These are phyloP conservation scores for Xylariaceae sp. DNA, from an alignment of 2,329 filamentous ascomycete genomes.

Conservation along the genomic window DNA sequence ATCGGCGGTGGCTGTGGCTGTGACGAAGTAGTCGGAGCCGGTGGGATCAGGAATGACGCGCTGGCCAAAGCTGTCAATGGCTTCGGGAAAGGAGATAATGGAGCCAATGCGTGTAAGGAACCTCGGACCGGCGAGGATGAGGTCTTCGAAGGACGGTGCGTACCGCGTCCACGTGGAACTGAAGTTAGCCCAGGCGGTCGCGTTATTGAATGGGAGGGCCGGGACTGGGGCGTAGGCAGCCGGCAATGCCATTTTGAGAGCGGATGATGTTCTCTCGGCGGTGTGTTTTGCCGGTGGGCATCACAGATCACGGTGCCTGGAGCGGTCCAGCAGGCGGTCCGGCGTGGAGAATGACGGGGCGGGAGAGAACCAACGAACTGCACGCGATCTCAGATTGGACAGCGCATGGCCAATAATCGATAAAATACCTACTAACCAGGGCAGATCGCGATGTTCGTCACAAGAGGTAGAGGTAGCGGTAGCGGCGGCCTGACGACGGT, in stretches of 20 bases:
- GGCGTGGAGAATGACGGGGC: slow-evolving; percentile 2
- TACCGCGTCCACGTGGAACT: slow-evolving; percentile 53
- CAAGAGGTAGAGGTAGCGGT: neutral
- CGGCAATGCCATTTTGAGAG: slow-evolving; percentile 30
- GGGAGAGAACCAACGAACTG: neutral
- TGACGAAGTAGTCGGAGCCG: slow-evolving; percentile 42
- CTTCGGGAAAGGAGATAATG: slow-evolving; percentile 57
- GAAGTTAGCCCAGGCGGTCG: slow-evolving; percentile 50
- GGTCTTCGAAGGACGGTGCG: slow-evolving; percentile 62
- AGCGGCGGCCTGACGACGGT: neutral
- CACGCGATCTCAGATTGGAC: slow-evolving; percentile 10
- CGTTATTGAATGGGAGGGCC: slow-evolving; percentile 39
- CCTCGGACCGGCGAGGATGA: slow-evolving; percentile 65
- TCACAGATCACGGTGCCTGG: slow-evolving; percentile 1
- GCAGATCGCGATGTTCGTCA: neutral
- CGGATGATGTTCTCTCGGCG: neutral
- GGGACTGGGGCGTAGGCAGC: slow-evolving; percentile 29
- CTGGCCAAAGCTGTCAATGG: slow-evolving; percentile 57
- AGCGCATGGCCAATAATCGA: slow-evolving; percentile 8
- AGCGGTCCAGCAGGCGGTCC: neutral
- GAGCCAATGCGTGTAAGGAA: slow-evolving; percentile 60
- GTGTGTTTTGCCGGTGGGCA: neutral
- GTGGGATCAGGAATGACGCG: slow-evolving; percentile 38
- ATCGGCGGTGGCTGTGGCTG: slow-evolving; percentile 45
- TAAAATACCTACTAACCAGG: neutral